Evolutionary conservation across 2,329 filamentous ascomycete species (phyloP).

Genomic region (Aspergillus persii): DNA sequence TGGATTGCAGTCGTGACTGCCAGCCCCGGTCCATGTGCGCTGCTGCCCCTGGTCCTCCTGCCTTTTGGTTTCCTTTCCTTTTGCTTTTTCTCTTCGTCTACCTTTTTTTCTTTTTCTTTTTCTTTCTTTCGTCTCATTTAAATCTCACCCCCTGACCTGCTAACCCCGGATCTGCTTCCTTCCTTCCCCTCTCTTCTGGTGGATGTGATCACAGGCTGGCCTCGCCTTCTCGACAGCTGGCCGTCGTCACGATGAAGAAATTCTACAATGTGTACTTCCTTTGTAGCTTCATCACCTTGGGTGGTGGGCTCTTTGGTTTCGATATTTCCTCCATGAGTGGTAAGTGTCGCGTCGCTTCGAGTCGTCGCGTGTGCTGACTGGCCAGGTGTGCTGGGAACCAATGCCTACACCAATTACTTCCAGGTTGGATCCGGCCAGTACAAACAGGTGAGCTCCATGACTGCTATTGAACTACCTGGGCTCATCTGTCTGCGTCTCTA

Average conservation of each 20-base stretch:
- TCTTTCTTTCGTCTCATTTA: neutral
- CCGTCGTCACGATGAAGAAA: constrained; percentile 16
- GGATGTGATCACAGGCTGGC: neutral
- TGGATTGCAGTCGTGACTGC: neutral
- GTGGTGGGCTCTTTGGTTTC: constrained; percentile 56
- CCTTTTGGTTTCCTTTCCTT: neutral
- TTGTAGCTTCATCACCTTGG: constrained; percentile 20
- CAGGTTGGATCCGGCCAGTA: constrained; percentile 17
- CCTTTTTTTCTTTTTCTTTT: neutral
- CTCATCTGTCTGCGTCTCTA: constrained; percentile 12
- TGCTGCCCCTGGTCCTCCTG: neutral
- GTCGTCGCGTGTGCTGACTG: constrained; percentile 30
- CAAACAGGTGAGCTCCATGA: constrained; percentile 14
- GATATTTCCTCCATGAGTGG: constrained; percentile 54
- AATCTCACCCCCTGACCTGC: neutral
- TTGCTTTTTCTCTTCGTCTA: neutral
- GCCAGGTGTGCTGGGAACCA: constrained; percentile 17
- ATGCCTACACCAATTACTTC: constrained; percentile 20
- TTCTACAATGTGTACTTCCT: constrained; percentile 22
- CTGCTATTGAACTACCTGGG: neutral
- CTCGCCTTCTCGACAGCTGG: neutral
- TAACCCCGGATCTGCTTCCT: neutral
- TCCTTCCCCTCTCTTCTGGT: neutral
- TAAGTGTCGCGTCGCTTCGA: neutral
- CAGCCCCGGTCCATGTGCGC: neutral